Percentiles rank a stretch among this genome's conserved stretches.
Conservation (phyloP, 805 yeast genomes). For the Hyphopichia homilentoma region DNA sequence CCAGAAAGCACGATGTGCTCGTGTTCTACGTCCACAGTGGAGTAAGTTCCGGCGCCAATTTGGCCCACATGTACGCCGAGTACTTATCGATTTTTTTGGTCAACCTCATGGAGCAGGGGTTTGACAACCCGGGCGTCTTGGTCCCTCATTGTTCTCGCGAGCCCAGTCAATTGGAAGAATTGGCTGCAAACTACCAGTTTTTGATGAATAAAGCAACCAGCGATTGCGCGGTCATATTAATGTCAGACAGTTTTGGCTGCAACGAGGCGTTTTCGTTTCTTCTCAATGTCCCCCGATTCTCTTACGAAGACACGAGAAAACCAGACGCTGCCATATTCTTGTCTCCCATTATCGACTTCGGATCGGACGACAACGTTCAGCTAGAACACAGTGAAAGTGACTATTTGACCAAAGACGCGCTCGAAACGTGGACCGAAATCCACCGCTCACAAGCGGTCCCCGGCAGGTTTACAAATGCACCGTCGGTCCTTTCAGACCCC, state of each 20-base stretch:
- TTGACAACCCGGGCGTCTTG: slow-evolving; percentile 43
- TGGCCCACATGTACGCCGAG: slow-evolving; percentile 43
- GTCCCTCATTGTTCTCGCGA: slow-evolving; percentile 15
- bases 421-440: slow-evolving; percentile 2
- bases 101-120: slow-evolving; percentile 45
- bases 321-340: slow-evolving; percentile 30
- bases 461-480: background rate
- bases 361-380: background rate
- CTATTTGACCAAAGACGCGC: slow-evolving; percentile 1
- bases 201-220: slow-evolving; percentile 6
- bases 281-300: background rate
- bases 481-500: background rate
- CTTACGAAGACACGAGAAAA: slow-evolving; percentile 3
- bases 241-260: slow-evolving; percentile 51
- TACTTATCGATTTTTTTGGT: slow-evolving; percentile 39
- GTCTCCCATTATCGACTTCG: slow-evolving; percentile 18
- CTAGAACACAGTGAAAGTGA: slow-evolving; percentile 5
- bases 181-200: slow-evolving; percentile 28
- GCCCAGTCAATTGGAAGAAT: slow-evolving; percentile 20
- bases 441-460: too few relatives aligned
- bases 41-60: slow-evolving; percentile 17
- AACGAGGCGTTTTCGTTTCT: slow-evolving; percentile 16
- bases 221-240: slow-evolving; percentile 19
- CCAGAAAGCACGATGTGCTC: slow-evolving; percentile 29
- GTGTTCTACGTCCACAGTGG: slow-evolving; percentile 45